phyloP scores from a whole-genome alignment of 441 rosid species.

The Viola pubescens region DNA sequence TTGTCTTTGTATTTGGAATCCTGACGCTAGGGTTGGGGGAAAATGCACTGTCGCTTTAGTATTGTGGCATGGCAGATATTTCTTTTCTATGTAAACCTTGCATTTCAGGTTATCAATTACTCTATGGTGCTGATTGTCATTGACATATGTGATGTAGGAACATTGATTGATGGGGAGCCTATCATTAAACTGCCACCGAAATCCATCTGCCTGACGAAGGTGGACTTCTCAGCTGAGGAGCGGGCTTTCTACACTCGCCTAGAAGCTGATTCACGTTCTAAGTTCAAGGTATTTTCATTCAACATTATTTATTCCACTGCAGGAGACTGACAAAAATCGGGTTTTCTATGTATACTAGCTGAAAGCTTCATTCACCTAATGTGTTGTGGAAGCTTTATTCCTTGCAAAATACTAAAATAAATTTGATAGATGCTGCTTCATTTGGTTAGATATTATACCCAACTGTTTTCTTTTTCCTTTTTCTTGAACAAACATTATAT shows the following conservation, averaged over 20 bases:
- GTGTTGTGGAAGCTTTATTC: no score
- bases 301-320: slow-evolving; percentile 1
- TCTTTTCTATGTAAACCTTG: slow-evolving; percentile 2
- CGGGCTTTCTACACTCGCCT: slow-evolving; percentile 75
- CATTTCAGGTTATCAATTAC: not conserved
- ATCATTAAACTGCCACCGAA: slow-evolving; percentile 82
- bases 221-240: slow-evolving; percentile 76
- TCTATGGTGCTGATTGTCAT: slow-evolving; percentile 22
- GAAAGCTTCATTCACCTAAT: no score
- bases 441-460: no score
- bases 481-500: no score
- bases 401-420: no score
- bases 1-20: not conserved
- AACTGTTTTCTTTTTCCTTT: no score
- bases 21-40: not conserved
- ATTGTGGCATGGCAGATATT: slow-evolving; percentile 6
- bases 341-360: no score
- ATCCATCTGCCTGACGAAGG: slow-evolving; percentile 47
- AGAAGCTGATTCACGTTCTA: slow-evolving; percentile 72
- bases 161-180: slow-evolving; percentile 79
- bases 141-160: slow-evolving; percentile 42
- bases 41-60: slow-evolving; percentile 1
- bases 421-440: no score
- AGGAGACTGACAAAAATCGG: no score
- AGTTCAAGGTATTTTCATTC: slow-evolving; percentile 59